A percentile compares a stretch with the other conserved stretches of the same genome.
These are phyloP conservation scores for Tuber umbilicatum DNA, from an alignment of 495 filamentous ascomycete genomes.

Conservation along the genomic window DNA sequence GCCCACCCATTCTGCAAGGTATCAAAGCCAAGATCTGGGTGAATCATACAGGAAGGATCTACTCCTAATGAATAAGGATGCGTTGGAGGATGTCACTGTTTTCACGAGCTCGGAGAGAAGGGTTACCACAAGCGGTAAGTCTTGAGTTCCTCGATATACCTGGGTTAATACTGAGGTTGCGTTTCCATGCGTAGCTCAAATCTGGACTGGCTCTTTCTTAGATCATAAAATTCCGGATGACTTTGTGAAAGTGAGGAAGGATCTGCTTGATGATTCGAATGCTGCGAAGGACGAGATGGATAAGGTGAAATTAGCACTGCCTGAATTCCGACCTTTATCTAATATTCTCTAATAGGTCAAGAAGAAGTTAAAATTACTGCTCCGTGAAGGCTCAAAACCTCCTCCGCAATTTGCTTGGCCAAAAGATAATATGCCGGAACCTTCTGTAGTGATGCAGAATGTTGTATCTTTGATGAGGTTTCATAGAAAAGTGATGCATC, in stretches of 20 bases:
- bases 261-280: conserved; percentile 93
- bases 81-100: conserved; percentile 79
- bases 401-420: conserved; percentile 97
- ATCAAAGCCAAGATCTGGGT: conserved; percentile 89
- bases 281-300: conserved; percentile 99
- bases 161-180: conserved; percentile 32
- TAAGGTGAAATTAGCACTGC: conserved; percentile 47
- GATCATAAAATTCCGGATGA: conserved; percentile 75
- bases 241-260: conserved; percentile 81
- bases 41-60: conserved; percentile 94
- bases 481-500: conserved; percentile 84
- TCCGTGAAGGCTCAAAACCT: conserved; percentile 78
- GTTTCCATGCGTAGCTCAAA: conserved; percentile 58
- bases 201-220: conserved; percentile 87
- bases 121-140: conserved; percentile 77
- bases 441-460: conserved; percentile 78
- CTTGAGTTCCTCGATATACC: not conserved
- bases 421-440: conserved; percentile 82
- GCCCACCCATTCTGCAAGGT: conserved; percentile 92
- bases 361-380: conserved; percentile 89
- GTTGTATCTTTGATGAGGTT: conserved; percentile 97
- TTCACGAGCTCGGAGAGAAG: conserved; percentile 92
- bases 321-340: conserved; percentile 4
- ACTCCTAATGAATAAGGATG: conserved; percentile 84
- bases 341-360: conserved; percentile 55